Conservation (phyloP, 768 basidiomycete genomes). For the Cystofilobasidium macerans region DNA sequence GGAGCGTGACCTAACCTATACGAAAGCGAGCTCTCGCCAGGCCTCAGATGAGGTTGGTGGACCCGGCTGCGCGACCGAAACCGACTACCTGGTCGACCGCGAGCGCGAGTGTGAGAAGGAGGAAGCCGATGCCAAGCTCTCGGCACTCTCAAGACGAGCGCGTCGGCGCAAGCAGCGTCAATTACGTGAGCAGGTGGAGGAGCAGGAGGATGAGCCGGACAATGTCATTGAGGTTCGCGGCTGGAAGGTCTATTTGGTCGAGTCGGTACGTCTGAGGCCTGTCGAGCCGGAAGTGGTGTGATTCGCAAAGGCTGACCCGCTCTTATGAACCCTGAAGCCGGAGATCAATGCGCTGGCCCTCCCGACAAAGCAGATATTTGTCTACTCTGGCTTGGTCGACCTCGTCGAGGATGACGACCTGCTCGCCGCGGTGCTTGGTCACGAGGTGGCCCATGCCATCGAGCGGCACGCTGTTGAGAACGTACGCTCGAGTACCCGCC, state of each 20-base stretch:
- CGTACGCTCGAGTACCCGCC: slow-evolving; percentile 25
- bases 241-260: slow-evolving; percentile 43
- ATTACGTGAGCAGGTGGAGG: slow-evolving; percentile 38
- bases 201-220: slow-evolving; percentile 28
- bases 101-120: slow-evolving; percentile 27
- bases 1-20: too few species aligned
- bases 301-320: neutral
- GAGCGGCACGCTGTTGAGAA: slow-evolving; percentile 44
- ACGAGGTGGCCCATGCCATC: slow-evolving; percentile 42
- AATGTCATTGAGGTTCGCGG: slow-evolving; percentile 6
- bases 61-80: neutral
- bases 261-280: slow-evolving; percentile 34
- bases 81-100: neutral
- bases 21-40: too few species aligned
- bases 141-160: slow-evolving; percentile 37
- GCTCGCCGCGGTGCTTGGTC: slow-evolving; percentile 41
- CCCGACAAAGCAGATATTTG: slow-evolving; percentile 43
- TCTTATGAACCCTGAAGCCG: slow-evolving; percentile 28
- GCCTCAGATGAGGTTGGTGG: neutral
- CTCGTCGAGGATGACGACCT: slow-evolving; percentile 41
- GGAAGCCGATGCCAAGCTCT: slow-evolving; percentile 2
- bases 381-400: slow-evolving; percentile 42
- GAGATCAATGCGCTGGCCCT: slow-evolving; percentile 42
- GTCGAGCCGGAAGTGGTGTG: too few species aligned
- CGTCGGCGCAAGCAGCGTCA: slow-evolving; percentile 40